Evolutionary conservation across 345 rosid genomes (phyloP).

Genomic region (Citrus unshiu): DNA sequence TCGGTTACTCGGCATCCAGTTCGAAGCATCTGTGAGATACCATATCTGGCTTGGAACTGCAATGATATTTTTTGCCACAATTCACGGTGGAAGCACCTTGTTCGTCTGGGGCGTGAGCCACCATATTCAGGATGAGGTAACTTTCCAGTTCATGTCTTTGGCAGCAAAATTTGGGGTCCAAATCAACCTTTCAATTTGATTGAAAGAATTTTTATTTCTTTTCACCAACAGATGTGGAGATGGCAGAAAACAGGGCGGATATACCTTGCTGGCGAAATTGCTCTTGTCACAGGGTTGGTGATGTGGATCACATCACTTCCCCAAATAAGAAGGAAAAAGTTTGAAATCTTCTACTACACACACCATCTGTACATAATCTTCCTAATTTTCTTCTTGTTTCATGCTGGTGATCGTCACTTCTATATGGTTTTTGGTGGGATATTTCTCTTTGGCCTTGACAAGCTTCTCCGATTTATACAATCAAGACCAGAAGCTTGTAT

Average conservation of each 20-base stretch:
- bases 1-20: constrained; percentile 63
- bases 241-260: constrained; percentile 85
- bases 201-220: background rate
- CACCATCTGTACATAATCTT: constrained; percentile 75
- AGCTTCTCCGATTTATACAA: constrained; percentile 60
- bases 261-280: constrained; percentile 67
- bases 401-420: constrained; percentile 85
- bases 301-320: constrained; percentile 90
- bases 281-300: constrained; percentile 56
- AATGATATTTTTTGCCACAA: constrained; percentile 61
- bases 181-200: background rate
- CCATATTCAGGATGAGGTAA: constrained; percentile 67
- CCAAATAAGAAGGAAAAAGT: constrained; percentile 64
- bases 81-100: constrained; percentile 73
- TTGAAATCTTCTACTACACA: constrained; percentile 70
- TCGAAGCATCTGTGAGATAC: constrained; percentile 73
- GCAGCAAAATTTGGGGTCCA: background rate
- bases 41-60: constrained; percentile 82
- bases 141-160: background rate
- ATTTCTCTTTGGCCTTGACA: constrained; percentile 76
- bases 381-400: constrained; percentile 70
- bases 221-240: constrained; percentile 43
- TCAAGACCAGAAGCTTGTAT: constrained; percentile 53
- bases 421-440: constrained; percentile 66
- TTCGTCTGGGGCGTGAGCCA: constrained; percentile 76